Evolutionary conservation across 129 eudicot genomes (phyloP), one percentile per base, ranked within the genome.

Genomic region (Flaveria brownii): DNA sequence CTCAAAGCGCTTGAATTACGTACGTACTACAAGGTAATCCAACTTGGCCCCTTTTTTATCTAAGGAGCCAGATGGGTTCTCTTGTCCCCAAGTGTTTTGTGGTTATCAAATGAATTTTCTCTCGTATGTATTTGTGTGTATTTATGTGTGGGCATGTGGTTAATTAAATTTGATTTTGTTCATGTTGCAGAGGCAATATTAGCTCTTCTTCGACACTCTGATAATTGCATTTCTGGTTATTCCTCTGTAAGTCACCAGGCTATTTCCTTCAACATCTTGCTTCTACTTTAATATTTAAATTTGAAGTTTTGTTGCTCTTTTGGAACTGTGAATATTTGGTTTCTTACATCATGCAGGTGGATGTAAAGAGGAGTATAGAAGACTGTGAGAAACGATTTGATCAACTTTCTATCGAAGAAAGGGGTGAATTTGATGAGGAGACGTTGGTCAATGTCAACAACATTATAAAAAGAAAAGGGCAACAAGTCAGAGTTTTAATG

Each of bases 131-230:
- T 25, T 25, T 56, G 26, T n/a, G 62, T 56, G 10, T 8, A 17
- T 56, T 1, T 56, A 56, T 17, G 14, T n/a, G 62, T 7, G 7
- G 5, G 22, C 26, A 56, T 56, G 62, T 56, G 26, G 9, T 1
- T 59, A 56, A 43, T 45, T n/a, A 17, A 55, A n/a, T n/a, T n/a
- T n/a, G n/a, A n/a, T n/a, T n/a, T n/a, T n/a, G n/a, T 10, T 55
- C 75, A 57, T 39, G 68, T 85, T 89, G 81, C 96, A 92, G 97
- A 92, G 86, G 84, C 92, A 18, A 77, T 78, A 26, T 80, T 92
- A 17, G 89, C 93, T 82, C 85, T 92, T 78, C 96, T 92, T 61
- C 91, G 96, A 77, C 92, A 92, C 81, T 96, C 97, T 56, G 96
- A 89, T 82, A 89, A 82, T 83, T 89, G 97, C 93, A 89, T 92